phyloP scores from a whole-genome alignment of 1,284 basidiomycete genomes.

The Veloboletus limbatus region DNA sequence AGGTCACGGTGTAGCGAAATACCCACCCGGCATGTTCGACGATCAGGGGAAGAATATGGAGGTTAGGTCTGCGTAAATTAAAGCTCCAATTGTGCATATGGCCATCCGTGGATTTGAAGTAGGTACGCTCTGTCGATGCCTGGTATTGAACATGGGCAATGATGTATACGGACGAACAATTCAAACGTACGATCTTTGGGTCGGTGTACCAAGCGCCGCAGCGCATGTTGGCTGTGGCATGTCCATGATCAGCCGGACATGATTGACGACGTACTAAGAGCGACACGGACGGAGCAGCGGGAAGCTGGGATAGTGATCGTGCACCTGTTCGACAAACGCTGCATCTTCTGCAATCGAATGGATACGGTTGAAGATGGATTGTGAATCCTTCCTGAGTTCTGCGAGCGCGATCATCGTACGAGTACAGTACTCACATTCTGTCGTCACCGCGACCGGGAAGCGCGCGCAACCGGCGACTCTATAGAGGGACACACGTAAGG shows the following conservation, averaged over 20 bases:
- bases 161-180: neutral
- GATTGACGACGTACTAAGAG: neutral
- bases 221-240: constrained; percentile 74
- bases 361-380: constrained; percentile 81
- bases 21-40: constrained; percentile 58
- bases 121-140: constrained; percentile 53
- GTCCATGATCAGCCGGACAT: neutral
- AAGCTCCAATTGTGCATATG: constrained; percentile 88
- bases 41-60: constrained; percentile 72
- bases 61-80: constrained; percentile 82
- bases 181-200: constrained; percentile 53
- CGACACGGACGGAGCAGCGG: constrained; percentile 63
- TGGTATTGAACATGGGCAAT: constrained; percentile 12
- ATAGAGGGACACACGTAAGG: too few relatives aligned
- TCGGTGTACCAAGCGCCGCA: constrained; percentile 95
- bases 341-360: constrained; percentile 83
- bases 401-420: too few relatives aligned
- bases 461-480: too few relatives aligned
- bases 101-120: constrained; percentile 98
- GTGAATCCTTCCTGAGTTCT: constrained; percentile 57
- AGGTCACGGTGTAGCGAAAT: neutral
- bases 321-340: constrained; percentile 62
- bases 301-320: constrained; percentile 52
- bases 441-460: too few relatives aligned
- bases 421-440: too few relatives aligned